These are phyloP conservation scores for Phytophthora rubi DNA, from an alignment of 352 stramenopile genomes.

Conservation along the genomic window DNA sequence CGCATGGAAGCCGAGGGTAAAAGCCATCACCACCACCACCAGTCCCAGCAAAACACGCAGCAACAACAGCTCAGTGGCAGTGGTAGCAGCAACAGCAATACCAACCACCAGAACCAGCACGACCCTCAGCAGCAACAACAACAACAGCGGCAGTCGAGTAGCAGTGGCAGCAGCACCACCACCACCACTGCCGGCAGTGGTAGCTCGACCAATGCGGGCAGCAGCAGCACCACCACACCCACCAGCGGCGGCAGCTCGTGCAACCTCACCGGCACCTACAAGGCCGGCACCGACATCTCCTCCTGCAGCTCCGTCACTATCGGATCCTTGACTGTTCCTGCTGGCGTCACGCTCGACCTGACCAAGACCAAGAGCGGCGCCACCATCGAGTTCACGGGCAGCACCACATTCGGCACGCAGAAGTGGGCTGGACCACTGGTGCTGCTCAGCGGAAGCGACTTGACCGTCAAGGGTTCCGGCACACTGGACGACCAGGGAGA, in stretches of 20 bases:
- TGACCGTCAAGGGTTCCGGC: constrained; percentile 33
- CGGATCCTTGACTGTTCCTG: constrained; percentile 30
- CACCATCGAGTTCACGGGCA: constrained; percentile 18
- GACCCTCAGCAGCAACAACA: neutral
- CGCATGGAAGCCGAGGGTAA: constrained; percentile 1
- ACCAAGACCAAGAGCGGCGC: constrained; percentile 18
- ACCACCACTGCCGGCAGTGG: neutral
- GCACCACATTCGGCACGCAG: neutral
- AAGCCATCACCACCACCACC: neutral
- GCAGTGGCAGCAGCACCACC: neutral
- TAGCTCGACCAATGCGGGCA: neutral
- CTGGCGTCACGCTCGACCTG: constrained; percentile 38
- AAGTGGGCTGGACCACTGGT: constrained; percentile 4
- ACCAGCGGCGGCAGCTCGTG: constrained; percentile 9
- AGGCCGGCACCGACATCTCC: constrained; percentile 20
- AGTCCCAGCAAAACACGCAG: neutral
- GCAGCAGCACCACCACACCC: neutral
- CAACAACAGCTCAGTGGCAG: too few relatives aligned
- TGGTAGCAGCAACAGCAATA: too few relatives aligned
- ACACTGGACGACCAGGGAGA: constrained; percentile 40
- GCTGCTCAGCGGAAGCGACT: too few relatives aligned
- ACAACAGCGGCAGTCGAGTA: neutral
- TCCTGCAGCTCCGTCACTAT: constrained; percentile 33
- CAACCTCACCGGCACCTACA: constrained; percentile 40
- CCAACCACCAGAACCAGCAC: too few relatives aligned